Evolutionary conservation across 345 rosid species (phyloP).

Genomic region (Excoecaria agallocha): DNA sequence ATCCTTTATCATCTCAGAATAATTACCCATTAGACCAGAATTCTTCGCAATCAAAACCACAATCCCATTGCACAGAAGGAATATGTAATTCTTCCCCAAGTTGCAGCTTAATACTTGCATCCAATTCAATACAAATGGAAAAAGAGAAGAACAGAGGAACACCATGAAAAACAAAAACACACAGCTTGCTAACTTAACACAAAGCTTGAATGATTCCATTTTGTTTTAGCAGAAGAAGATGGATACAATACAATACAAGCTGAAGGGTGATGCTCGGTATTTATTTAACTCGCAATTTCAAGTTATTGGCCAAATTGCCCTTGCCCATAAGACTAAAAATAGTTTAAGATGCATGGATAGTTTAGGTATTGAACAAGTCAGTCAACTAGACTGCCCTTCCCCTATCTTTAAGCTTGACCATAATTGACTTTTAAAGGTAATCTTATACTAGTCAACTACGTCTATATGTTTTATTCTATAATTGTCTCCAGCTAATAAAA

Average conservation of each 20-base stretch:
- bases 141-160: slow-evolving; percentile 31
- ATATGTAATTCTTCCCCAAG: slow-evolving; percentile 58
- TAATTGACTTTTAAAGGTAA: neutral
- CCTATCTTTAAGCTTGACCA: neutral
- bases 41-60: slow-evolving; percentile 44
- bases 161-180: slow-evolving; percentile 40
- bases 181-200: slow-evolving; percentile 31
- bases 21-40: slow-evolving; percentile 38
- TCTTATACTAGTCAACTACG: neutral
- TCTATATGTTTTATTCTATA: too few species aligned
- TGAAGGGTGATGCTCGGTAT: neutral
- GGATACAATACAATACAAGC: neutral
- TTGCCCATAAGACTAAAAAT: neutral
- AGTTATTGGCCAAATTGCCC: slow-evolving; percentile 12
- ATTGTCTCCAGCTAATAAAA: too few species aligned
- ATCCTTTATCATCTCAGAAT: neutral
- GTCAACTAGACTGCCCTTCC: neutral
- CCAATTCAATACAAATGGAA: slow-evolving; percentile 17
- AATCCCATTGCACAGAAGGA: slow-evolving; percentile 71
- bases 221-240: neutral
- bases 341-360: neutral
- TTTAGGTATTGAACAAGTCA: slow-evolving; percentile 15
- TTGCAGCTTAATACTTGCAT: slow-evolving; percentile 21
- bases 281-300: too few species aligned
- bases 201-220: slow-evolving; percentile 25